phyloP scores from a whole-genome alignment of 805 yeast species.

The Sugiyamaella americana region DNA sequence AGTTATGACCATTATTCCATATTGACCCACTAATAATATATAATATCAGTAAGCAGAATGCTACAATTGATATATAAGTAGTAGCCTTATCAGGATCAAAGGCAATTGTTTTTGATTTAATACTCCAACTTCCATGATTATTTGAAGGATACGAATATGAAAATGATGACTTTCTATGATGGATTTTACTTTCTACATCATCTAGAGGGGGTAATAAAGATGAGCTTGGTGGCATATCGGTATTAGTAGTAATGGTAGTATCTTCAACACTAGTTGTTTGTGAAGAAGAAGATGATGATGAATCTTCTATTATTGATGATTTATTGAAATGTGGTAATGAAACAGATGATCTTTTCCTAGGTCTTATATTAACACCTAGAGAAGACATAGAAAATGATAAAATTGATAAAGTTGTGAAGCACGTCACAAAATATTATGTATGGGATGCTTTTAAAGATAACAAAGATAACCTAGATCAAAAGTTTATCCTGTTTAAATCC shows the following conservation, averaged over 20 bases:
- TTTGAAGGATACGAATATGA: not conserved
- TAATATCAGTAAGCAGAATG: constrained; percentile 10
- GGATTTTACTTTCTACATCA: not conserved
- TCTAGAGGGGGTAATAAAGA: not conserved
- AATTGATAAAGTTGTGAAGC: too few species aligned
- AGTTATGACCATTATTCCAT: constrained; percentile 2
- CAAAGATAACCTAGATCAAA: too few species aligned
- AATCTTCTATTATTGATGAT: not conserved
- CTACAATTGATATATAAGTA: constrained; percentile 1
- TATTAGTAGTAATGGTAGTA: not conserved
- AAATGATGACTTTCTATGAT: not conserved
- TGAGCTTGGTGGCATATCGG: not conserved
- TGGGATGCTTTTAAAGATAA: too few species aligned
- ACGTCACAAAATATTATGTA: too few species aligned
- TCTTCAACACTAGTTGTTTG: not conserved
- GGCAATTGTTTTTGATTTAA: not conserved
- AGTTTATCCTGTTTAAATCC: too few species aligned
- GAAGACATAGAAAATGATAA: not conserved
- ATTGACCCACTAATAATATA: constrained; percentile 21
- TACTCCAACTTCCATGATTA: not conserved
- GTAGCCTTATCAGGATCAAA: constrained; percentile 6
- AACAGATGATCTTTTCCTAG: constrained; percentile 11
- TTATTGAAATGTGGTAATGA: constrained; percentile 4
- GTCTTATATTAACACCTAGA: constrained; percentile 3
- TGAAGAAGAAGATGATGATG: not conserved